phyloP scores from a whole-genome alignment of 768 basidiomycete species.

The Coprinopsis sp. region DNA sequence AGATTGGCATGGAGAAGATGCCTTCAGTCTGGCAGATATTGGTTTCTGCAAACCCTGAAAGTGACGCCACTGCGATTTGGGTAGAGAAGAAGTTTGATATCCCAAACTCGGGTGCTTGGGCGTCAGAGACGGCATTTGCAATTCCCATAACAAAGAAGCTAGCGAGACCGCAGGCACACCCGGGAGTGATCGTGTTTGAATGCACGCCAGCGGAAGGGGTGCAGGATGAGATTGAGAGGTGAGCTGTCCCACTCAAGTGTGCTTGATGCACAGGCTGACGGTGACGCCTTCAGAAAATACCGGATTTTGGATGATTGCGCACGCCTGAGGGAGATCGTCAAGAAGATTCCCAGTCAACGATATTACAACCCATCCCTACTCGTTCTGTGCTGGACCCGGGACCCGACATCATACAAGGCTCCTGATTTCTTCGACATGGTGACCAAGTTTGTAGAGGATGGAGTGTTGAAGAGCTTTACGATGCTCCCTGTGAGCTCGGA shows the following conservation, averaged over 20 bases:
- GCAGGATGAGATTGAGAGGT: conserved; percentile 66
- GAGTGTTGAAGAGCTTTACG: conserved; percentile 34
- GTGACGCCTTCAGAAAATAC: conserved; percentile 65
- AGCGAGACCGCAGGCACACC: conserved; percentile 23
- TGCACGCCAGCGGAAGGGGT: conserved; percentile 62
- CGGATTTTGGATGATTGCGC: conserved; percentile 68
- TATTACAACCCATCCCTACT: conserved; percentile 62
- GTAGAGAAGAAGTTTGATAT: conserved; percentile 72
- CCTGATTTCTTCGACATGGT: conserved; percentile 64
- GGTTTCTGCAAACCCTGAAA: conserved; percentile 72
- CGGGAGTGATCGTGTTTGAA: conserved; percentile 74
- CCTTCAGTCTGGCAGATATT: conserved; percentile 55
- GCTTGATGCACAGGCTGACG: too few relatives aligned
- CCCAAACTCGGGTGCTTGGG: conserved; percentile 60
- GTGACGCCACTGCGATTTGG: conserved; percentile 78
- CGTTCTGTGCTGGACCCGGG: conserved; percentile 56
- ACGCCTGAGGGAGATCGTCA: conserved; percentile 61
- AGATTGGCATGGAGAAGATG: conserved; percentile 24
- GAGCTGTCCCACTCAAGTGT: too few relatives aligned
- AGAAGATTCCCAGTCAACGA: conserved; percentile 46
- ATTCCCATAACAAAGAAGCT: conserved; percentile 38
- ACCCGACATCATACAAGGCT: conserved; percentile 29
- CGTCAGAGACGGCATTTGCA: conserved; percentile 52
- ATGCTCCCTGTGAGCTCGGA: conserved; percentile 48
- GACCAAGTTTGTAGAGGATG: conserved; percentile 41